Percentiles rank a stretch among this genome's conserved stretches.
phyloP scores from a whole-genome alignment of 306 rosid species.

The Phaseolus lunatus region DNA sequence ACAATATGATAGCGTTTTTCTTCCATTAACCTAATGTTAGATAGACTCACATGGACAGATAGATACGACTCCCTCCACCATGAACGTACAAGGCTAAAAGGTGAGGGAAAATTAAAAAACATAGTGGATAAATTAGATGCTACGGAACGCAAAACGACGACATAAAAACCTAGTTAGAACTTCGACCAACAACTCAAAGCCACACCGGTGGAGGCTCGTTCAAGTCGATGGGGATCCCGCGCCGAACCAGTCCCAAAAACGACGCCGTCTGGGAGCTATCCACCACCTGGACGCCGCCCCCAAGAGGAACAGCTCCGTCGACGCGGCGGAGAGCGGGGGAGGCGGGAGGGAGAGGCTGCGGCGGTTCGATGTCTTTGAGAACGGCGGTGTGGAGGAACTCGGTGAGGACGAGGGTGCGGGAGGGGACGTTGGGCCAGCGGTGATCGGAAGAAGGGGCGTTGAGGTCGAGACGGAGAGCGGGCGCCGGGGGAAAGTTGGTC shows the following conservation, averaged over 20 bases:
- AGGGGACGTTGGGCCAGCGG: conserved; percentile 53
- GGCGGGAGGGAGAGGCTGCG: conserved; percentile 10
- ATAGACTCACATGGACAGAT: conserved; percentile 33
- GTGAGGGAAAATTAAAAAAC: neutral
- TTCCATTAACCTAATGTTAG: conserved; percentile 39
- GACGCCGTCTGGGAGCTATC: conserved; percentile 60
- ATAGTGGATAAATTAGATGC: neutral
- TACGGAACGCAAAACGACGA: conserved; percentile 25
- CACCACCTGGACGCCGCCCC: neutral
- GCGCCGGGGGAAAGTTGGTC: conserved; percentile 74
- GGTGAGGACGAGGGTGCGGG: conserved; percentile 58
- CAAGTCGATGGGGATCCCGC: conserved; percentile 85
- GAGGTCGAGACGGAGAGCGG: conserved; percentile 70
- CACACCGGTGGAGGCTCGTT: conserved; percentile 97
- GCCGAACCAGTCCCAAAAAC: conserved; percentile 69
- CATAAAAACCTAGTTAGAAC: conserved; percentile 17
- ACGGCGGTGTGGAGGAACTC: conserved; percentile 72
- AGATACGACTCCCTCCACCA: neutral
- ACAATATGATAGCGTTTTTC: neutral
- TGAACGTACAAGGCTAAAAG: neutral
- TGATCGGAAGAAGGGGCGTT: conserved; percentile 56
- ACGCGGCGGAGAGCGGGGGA: neutral
- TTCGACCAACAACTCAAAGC: conserved; percentile 45
- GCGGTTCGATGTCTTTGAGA: conserved; percentile 45
- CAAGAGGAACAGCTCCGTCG: neutral